Evolutionary conservation across 345 rosid genomes (phyloP), one percentile per base, ranked within the genome.

Genomic region (Salix dunnii): DNA sequence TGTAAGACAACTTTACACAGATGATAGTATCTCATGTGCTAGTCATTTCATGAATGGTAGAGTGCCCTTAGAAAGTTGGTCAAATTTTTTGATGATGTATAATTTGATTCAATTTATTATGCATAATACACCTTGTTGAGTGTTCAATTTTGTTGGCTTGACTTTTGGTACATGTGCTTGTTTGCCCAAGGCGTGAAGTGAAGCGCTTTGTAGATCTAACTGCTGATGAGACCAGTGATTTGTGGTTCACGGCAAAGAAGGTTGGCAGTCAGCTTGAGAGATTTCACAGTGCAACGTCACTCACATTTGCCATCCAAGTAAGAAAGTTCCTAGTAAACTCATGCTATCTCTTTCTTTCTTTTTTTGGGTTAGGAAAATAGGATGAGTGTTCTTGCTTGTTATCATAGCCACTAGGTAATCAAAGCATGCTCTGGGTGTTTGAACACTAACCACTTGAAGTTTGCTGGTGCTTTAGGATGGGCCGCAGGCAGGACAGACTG

Each of bases 401-500:
- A 31, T 49, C 53, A 12, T 20, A 35, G 61, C 51, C 17, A 35
- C 48, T 27, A 7, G 30, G 64, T 33, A 33, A 55, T 53, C 38
- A 23, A 58, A 35, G 75, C 66, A 72, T 60, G 46, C 67, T 72
- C 40, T 38, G 30, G 21, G 16, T 43, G 33, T 14, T 7, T 17
- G 30, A 14, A 36, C 30, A 49, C 49, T 51, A 48, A 77, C 21
- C 51, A 33, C 30, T 72, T 20, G 21, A n/a, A 38, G 30, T 77
- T 65, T 64, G 10, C 43, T 67, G 18, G 72, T 33, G 66, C 28
- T 27, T 66, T 81, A 96, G 98, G 99, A 96, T 77, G 98, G 97
- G 31, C 96, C 98, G n/a, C 85, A 91, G 43, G 88, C 97, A 31
- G 98, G 99, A 71, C 99, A 93, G 88, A 89, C 92, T 18, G 98